Base-by-base conservation (phyloP, 2,329 filamentous ascomycete species). In the Pseudopyrenochaeta lycopersici region DNA sequence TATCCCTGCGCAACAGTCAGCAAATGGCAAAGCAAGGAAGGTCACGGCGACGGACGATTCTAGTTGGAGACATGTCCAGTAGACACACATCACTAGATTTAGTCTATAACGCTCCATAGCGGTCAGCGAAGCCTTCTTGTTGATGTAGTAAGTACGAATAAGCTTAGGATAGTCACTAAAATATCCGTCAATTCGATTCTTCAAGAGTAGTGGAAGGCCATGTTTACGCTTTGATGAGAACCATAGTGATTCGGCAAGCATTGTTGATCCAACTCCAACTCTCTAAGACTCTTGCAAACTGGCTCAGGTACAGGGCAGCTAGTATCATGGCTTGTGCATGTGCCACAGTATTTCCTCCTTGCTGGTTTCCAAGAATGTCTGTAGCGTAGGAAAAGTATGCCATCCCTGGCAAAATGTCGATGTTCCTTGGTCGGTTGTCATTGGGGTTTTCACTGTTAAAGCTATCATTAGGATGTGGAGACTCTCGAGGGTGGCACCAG, bases 21-120 rank as follows among this genome's bases (percentile, higher is more conserved):
- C 47, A 38, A 47, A 40, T 7, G 27, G 20, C 32, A 20, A 23
- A 46, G 23, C 31, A 17, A 30, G 41, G 11, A 32, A 29, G 21
- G 20, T 23, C 27, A 10, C 30, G 23, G 7, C 3, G n/a, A 49
- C 59, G 40, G 75, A 91, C 89, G 89, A 97, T 76, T 98, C 94
- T 10, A 98, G 82, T 70, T 98, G 94, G 58, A 97, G 80, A 71
- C 91, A 96, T 7, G 92, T 95, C 94, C 94, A 98, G 68, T 93
- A 97, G 0, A 91, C 89, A 63, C 96, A 71, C 49, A 80, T 75
- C 20, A 81, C 76, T 33, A 81, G 62, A 40, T 80, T 80, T 29
- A 72, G 54, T 38, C 70, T 60, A 44, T 73, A 72, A 2, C 62
- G 56, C 48, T 74, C 71, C 47, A 68, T 70, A 2, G 61, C 45